Evolutionary conservation across 2,329 filamentous ascomycete species (phyloP), one percentile per base, ranked within the genome.

Genomic region (Xylariaceae sp.): DNA sequence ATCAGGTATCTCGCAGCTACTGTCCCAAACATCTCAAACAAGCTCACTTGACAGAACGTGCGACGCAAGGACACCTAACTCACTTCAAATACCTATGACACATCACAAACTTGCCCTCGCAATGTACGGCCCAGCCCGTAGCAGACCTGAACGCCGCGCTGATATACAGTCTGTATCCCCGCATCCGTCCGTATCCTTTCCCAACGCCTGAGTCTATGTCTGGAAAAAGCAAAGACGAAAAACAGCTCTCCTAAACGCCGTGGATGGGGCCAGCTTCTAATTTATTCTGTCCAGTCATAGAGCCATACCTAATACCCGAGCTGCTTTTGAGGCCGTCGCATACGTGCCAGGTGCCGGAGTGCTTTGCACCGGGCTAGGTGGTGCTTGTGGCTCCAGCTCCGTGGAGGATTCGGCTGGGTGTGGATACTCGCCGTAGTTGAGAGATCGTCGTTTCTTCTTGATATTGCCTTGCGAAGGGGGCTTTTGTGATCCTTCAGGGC

Each of bases 371-470:
- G 67, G 67, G 26, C 67, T 69, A 6, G 68, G 65, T 3, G 66
- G 66, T n/a, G 57, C 48, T 18, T 58, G 58, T 10, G 56, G 61
- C 18, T 56, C 59, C 36, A 43, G 45, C 29, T 69, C 66, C 7
- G 62, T 47, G 9, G 61, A 65, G 9, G 61, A 65, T 22, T 69
- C 67, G 47, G 66, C 66, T 2, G 67, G 67, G 47, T 69, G 67
- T 8, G 67, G 61, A 39, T 61, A 60, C 52, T 69, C 67, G 7
- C 67, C 67, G 4, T 60, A 47, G 34, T 62, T 66, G 30, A 69
- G 62, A 8, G 65, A 67, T 19, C 68, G 66, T 18, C 68, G 57
- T 53, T 70, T 70, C 56, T 64, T 68, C 59, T 70, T 70, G 53
- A 70, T 69, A 47, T 70, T 70, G 15, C 68, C 68, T 54, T 68